Evolutionary conservation across 2,329 filamentous ascomycete species (phyloP).

Genomic region (Penicillium sp.): DNA sequence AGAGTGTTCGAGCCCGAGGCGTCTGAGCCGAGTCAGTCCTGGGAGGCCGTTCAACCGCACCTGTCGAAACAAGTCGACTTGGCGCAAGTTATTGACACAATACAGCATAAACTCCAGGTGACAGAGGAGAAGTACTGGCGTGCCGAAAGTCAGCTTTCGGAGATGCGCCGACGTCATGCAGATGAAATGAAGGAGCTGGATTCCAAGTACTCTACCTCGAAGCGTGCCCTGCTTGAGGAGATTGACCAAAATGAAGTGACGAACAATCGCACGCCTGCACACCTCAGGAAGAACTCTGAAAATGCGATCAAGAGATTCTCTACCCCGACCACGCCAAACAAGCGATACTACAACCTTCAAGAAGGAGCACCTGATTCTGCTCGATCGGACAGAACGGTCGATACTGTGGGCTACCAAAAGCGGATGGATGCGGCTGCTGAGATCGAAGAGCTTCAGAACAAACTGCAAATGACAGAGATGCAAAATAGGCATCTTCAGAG

Average conservation of each 20-base stretch:
- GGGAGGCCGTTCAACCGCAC: constrained; percentile 66
- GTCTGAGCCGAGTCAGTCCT: constrained; percentile 57
- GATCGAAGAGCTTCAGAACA: constrained; percentile 86
- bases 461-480: constrained; percentile 90
- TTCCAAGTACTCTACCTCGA: constrained; percentile 55
- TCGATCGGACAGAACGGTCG: constrained; percentile 77
- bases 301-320: constrained; percentile 59
- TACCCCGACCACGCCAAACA: constrained; percentile 70
- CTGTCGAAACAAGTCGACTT: constrained; percentile 65
- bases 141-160: constrained; percentile 75
- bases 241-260: constrained; percentile 78
- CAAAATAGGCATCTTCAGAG: constrained; percentile 88
- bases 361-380: constrained; percentile 66
- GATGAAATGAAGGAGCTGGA: constrained; percentile 66
- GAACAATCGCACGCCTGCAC: constrained; percentile 66
- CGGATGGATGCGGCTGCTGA: constrained; percentile 88
- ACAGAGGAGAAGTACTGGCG: constrained; percentile 74
- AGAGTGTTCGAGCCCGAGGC: constrained; percentile 79
- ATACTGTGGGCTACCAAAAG: constrained; percentile 77
- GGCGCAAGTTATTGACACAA: constrained; percentile 75
- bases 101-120: constrained; percentile 81
- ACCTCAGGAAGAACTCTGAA: constrained; percentile 57
- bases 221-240: constrained; percentile 76
- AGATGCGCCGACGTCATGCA: constrained; percentile 67
- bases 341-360: constrained; percentile 59